These are phyloP conservation scores for Forsythia suspensa DNA, from an alignment of 257 asterid genomes.

Conservation along the genomic window DNA sequence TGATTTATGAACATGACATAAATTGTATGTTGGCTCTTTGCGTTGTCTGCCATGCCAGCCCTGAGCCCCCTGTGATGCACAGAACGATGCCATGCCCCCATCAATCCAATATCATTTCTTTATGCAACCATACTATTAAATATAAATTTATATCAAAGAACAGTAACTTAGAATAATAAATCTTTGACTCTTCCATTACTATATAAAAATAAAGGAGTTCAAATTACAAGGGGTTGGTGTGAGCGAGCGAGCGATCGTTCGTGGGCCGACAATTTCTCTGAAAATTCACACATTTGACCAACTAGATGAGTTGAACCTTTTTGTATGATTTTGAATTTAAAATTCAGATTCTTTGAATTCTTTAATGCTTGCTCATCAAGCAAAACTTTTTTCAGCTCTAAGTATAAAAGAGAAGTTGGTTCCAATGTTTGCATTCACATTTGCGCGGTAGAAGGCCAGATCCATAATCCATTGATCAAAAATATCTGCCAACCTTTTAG, in stretches of 20 bases:
- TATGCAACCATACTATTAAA: no score
- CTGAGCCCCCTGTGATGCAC: no score
- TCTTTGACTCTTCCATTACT: no score
- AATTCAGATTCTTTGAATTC: background rate
- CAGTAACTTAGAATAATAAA: no score
- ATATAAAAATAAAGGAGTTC: no score
- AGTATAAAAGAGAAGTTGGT: background rate
- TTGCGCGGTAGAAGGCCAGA: background rate
- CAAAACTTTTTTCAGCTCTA: background rate
- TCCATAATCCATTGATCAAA: background rate
- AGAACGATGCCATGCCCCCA: no score
- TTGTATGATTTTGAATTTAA: background rate
- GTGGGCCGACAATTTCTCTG: background rate
- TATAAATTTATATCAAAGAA: no score
- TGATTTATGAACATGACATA: no score
- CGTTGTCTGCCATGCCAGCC: no score
- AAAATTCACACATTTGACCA: background rate
- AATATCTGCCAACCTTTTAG: background rate
- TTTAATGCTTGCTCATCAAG: constrained; percentile 9
- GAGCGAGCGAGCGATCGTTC: background rate
- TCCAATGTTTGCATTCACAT: background rate
- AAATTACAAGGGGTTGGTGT: background rate
- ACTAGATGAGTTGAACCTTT: background rate
- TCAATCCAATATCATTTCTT: no score
- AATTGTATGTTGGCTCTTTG: no score